Conservation (phyloP, 2,329 filamentous ascomycete genomes). For the Colletotrichum navitas region DNA sequence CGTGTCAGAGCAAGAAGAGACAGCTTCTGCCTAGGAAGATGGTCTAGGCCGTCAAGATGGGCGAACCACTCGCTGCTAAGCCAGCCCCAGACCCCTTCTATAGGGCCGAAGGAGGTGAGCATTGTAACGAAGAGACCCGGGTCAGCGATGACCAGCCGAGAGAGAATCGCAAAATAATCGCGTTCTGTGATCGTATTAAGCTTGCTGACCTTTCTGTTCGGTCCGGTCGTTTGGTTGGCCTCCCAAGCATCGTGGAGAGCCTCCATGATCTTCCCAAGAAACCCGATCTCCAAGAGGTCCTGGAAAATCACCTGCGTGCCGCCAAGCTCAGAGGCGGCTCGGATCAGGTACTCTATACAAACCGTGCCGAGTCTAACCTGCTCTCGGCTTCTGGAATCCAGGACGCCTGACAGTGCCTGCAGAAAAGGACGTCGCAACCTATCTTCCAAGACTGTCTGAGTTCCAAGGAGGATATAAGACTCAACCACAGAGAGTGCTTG, state of each 20-base stretch:
- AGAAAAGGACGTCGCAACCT: constrained; percentile 64
- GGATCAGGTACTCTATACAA: constrained; percentile 75
- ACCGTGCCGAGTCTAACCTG: constrained; percentile 69
- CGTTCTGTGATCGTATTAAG: constrained; percentile 83
- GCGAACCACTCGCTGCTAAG: constrained; percentile 75
- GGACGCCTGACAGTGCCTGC: constrained; percentile 62
- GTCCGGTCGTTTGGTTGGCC: constrained; percentile 85
- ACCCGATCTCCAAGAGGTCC: constrained; percentile 73
- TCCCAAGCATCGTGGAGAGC: constrained; percentile 77
- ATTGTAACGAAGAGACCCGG: constrained; percentile 75
- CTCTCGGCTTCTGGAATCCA: constrained; percentile 68
- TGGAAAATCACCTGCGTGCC: constrained; percentile 73
- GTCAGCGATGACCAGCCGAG: constrained; percentile 80
- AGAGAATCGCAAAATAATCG: constrained; percentile 87
- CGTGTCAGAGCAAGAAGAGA: constrained; percentile 80
- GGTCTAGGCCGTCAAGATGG: constrained; percentile 76
- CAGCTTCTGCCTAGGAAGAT: constrained; percentile 76
- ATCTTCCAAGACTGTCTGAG: constrained; percentile 73
- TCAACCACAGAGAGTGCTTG: constrained; percentile 75
- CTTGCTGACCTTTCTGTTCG: constrained; percentile 75
- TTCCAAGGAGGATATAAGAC: constrained; percentile 77
- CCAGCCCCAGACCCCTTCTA: constrained; percentile 70
- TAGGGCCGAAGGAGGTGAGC: constrained; percentile 59
- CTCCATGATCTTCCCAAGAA: constrained; percentile 73
- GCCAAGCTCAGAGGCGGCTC: constrained; percentile 71